These are phyloP conservation scores for Metarhizium anisopliae DNA, from an alignment of 2,329 filamentous ascomycete genomes.

Conservation along the genomic window DNA sequence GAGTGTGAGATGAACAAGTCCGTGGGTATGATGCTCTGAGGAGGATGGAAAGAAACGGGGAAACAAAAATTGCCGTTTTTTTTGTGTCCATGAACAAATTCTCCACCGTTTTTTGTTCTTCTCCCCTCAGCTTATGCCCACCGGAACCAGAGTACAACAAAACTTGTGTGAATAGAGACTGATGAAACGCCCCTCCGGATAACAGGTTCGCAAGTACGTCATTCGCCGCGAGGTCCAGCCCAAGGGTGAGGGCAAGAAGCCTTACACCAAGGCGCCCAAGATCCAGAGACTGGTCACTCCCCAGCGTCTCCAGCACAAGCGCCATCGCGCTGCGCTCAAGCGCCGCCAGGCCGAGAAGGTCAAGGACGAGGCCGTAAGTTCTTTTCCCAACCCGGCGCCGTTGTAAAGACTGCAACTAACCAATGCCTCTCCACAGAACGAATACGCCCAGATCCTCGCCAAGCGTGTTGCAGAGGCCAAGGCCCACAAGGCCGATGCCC, in stretches of 20 bases:
- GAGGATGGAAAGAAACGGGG: background rate
- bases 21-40: conserved; percentile 3
- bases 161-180: conserved; percentile 19
- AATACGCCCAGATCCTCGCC: conserved; percentile 92
- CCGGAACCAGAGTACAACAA: conserved; percentile 15
- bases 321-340: conserved; percentile 96
- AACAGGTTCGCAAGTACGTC: conserved; percentile 96
- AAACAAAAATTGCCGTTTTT: background rate
- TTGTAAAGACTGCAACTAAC: background rate
- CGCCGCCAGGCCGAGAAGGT: conserved; percentile 91
- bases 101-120: too few species aligned
- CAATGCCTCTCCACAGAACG: conserved; percentile 59
- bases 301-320: conserved; percentile 99
- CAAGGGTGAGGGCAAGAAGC: conserved; percentile 94
- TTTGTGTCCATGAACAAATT: too few species aligned
- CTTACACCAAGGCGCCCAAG: conserved; percentile 99
- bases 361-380: conserved; percentile 96
- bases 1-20: conserved; percentile 47
- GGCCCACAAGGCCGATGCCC: conserved; percentile 82
- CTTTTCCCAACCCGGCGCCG: background rate
- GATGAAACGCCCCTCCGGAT: conserved; percentile 24
- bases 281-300: conserved; percentile 99
- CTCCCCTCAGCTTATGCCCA: background rate
- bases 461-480: conserved; percentile 97
- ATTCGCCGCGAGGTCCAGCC: conserved; percentile 97